Evolutionary conservation across 192 early-diverging fungal species (phyloP).

Genomic region (Physocladia obscura): DNA sequence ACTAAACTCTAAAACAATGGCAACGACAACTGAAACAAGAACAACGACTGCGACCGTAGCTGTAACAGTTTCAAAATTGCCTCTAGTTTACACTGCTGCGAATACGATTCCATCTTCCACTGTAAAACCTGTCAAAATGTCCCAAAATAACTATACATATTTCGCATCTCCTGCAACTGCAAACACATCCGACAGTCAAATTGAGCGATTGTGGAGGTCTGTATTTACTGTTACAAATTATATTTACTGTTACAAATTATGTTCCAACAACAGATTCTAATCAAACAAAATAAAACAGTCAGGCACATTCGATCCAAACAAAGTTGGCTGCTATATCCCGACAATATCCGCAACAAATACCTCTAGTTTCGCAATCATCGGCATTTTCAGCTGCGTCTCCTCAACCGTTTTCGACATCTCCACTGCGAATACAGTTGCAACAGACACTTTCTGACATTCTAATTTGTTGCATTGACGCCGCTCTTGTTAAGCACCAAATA

Average conservation of each 20-base stretch:
- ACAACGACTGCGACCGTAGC: too few relatives aligned
- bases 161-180: not conserved
- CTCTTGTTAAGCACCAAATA: not conserved
- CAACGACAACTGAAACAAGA: too few relatives aligned
- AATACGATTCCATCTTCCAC: too few relatives aligned
- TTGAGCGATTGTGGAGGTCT: slow-evolving; percentile 9
- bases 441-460: slow-evolving; percentile 9
- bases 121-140: not conserved
- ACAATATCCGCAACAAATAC: not conserved
- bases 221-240: too few relatives aligned
- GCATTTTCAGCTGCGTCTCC: not conserved
- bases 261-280: not conserved
- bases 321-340: not conserved
- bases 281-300: too few relatives aligned
- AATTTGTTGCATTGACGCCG: not conserved
- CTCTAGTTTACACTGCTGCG: too few relatives aligned
- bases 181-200: not conserved
- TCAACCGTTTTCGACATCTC: too few relatives aligned
- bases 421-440: slow-evolving; percentile 12
- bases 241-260: not conserved
- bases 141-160: not conserved
- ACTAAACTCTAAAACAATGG: too few relatives aligned
- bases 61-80: too few relatives aligned
- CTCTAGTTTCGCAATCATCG: not conserved
- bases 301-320: slow-evolving; percentile 12